Percentiles rank a stretch among this genome's conserved stretches.
These are phyloP conservation scores for Leptomonas seymouri DNA, from an alignment of 208 protist genomes.

Conservation along the genomic window DNA sequence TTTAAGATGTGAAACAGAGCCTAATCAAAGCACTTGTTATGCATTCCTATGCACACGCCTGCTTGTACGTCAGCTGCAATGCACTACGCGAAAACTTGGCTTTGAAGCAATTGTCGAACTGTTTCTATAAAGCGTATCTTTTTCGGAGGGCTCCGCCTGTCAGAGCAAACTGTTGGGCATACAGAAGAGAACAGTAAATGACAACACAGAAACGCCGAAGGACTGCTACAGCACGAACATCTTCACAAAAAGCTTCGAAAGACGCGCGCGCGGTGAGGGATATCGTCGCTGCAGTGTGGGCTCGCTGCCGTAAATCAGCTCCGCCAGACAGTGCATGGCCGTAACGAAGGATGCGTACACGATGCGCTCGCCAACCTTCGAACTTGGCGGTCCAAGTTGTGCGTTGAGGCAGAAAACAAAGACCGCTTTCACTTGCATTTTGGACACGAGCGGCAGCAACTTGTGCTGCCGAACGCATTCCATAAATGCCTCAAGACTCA, in stretches of 20 bases:
- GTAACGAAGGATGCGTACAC: slow-evolving; percentile 36
- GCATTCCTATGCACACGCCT: too few species aligned
- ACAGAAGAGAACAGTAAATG: background rate
- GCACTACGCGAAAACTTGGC: too few species aligned
- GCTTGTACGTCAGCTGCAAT: too few species aligned
- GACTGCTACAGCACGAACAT: slow-evolving; percentile 56
- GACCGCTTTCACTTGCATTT: slow-evolving; percentile 40
- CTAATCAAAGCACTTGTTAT: too few species aligned
- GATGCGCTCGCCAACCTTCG: slow-evolving; percentile 23
- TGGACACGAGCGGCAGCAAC: slow-evolving; percentile 56
- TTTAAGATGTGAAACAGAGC: too few species aligned
- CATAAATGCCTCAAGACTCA: slow-evolving; percentile 52
- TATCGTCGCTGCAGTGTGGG: slow-evolving; percentile 43
- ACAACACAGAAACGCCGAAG: background rate
- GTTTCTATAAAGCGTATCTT: too few species aligned
- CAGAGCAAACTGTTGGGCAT: background rate
- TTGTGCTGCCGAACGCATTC: slow-evolving; percentile 40
- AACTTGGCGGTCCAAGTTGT: background rate
- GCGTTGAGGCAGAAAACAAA: slow-evolving; percentile 43
- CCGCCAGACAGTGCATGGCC: slow-evolving; percentile 57
- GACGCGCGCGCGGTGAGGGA: slow-evolving; percentile 42
- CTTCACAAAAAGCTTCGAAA: slow-evolving; percentile 67
- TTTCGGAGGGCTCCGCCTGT: too few species aligned
- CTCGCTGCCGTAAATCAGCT: slow-evolving; percentile 54
- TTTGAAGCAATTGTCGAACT: too few species aligned